These are phyloP conservation scores for Aspergillus costaricaensis DNA, from an alignment of 2,329 filamentous ascomycete species.

Conservation along the genomic window DNA sequence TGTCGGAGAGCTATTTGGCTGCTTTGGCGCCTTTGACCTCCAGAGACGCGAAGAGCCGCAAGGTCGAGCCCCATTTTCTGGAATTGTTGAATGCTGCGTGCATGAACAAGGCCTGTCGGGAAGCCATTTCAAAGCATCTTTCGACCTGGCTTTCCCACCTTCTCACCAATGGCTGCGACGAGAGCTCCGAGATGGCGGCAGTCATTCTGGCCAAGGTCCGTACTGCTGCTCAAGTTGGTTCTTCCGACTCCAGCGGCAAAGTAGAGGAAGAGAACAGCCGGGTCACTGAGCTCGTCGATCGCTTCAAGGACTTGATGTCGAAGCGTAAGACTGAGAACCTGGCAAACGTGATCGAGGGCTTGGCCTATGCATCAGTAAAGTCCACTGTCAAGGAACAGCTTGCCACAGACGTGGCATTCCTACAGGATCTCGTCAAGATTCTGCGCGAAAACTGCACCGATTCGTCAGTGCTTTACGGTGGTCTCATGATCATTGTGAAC, in stretches of 20 bases:
- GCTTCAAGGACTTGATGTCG: slow-evolving; percentile 54
- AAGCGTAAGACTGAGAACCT: slow-evolving; percentile 55
- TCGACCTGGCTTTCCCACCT: slow-evolving; percentile 84
- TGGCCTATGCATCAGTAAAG: slow-evolving; percentile 88
- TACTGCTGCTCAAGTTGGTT: slow-evolving; percentile 35
- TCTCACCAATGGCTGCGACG: slow-evolving; percentile 69
- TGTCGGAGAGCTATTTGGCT: slow-evolving; percentile 82
- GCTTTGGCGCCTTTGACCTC: slow-evolving; percentile 75
- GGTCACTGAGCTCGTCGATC: slow-evolving; percentile 55
- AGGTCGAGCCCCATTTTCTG: slow-evolving; percentile 81
- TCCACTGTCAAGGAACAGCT: slow-evolving; percentile 82
- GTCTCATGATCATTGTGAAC: slow-evolving; percentile 81
- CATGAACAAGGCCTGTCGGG: slow-evolving; percentile 78
- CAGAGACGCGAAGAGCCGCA: slow-evolving; percentile 78
- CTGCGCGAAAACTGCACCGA: slow-evolving; percentile 56
- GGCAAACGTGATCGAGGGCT: slow-evolving; percentile 79
- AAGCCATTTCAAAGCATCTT: slow-evolving; percentile 82
- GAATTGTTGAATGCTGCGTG: slow-evolving; percentile 91
- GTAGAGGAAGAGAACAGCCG: slow-evolving; percentile 46
- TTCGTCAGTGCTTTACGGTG: slow-evolving; percentile 78
- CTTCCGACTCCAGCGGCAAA: slow-evolving; percentile 35
- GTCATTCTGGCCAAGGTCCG: slow-evolving; percentile 71
- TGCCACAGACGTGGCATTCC: slow-evolving; percentile 65
- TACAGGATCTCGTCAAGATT: slow-evolving; percentile 65
- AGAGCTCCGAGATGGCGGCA: slow-evolving; percentile 58